Evolutionary conservation across 2,329 filamentous ascomycete genomes (phyloP).

Genomic region (Penicillium sp.): DNA sequence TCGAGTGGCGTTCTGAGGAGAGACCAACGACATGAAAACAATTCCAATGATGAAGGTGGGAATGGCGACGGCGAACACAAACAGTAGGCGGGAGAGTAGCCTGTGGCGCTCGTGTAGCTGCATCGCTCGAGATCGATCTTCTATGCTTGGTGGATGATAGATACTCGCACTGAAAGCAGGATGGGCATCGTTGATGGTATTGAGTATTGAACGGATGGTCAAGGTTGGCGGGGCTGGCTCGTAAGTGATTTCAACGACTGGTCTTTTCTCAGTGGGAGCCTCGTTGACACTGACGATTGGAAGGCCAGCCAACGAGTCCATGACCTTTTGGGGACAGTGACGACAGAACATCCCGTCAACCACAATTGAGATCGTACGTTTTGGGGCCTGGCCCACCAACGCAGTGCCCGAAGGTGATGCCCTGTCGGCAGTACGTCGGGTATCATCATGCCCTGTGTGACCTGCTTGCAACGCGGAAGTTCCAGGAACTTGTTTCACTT

Average conservation of each 20-base stretch:
- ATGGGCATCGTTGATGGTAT: slow-evolving; percentile 61
- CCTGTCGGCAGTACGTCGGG: slow-evolving; percentile 45
- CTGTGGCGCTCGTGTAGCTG: slow-evolving; percentile 63
- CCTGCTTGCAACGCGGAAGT: slow-evolving; percentile 4
- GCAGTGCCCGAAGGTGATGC: slow-evolving; percentile 28
- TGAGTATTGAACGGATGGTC: slow-evolving; percentile 69
- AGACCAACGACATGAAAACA: slow-evolving; percentile 80
- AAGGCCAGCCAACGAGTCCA: slow-evolving; percentile 35
- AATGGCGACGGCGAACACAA: slow-evolving; percentile 65
- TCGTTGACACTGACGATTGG: slow-evolving; percentile 43
- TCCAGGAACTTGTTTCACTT: slow-evolving; percentile 19
- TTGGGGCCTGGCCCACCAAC: slow-evolving; percentile 14
- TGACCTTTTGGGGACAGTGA: slow-evolving; percentile 55
- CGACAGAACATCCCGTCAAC: slow-evolving; percentile 70
- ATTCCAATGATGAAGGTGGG: slow-evolving; percentile 85
- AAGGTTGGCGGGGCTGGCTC: slow-evolving; percentile 60
- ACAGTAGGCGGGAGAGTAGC: slow-evolving; percentile 62
- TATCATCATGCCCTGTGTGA: slow-evolving; percentile 55
- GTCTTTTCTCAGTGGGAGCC: slow-evolving; percentile 52
- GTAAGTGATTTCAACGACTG: slow-evolving; percentile 67
- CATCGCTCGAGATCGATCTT: slow-evolving; percentile 71
- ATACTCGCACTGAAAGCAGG: slow-evolving; percentile 61
- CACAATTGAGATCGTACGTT: slow-evolving; percentile 57
- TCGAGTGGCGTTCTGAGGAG: slow-evolving; percentile 52
- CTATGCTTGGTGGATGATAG: slow-evolving; percentile 73